Percentiles rank a stretch among this genome's conserved stretches.
Evolutionary conservation across 345 rosid species (phyloP).

Genomic region (Rhizophora mangle): DNA sequence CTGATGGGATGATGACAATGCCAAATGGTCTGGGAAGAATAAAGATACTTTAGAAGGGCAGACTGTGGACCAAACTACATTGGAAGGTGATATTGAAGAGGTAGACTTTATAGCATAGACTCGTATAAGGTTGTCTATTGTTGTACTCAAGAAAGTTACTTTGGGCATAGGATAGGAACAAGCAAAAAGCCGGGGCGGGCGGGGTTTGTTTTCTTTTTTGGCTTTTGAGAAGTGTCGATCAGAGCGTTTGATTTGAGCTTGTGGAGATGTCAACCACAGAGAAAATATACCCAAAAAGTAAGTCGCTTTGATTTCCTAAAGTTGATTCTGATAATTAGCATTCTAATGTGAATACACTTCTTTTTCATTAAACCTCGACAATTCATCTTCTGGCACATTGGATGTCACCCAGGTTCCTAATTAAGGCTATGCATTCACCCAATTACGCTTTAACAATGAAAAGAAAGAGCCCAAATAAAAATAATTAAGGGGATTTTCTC

Average conservation of each 20-base stretch:
- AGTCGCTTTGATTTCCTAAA: background rate
- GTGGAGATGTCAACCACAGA: background rate
- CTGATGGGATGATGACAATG: too few relatives aligned
- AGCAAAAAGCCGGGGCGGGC: too few relatives aligned
- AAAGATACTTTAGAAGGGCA: background rate
- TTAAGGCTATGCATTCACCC: too few relatives aligned
- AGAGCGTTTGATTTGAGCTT: background rate
- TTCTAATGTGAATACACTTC: background rate
- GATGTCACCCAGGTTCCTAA: too few relatives aligned
- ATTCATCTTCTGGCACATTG: too few relatives aligned
- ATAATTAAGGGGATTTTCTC: background rate
- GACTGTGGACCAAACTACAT: background rate
- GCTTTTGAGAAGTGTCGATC: background rate
- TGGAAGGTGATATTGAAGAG: too few relatives aligned
- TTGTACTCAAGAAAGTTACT: too few relatives aligned
- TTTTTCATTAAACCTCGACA: too few relatives aligned
- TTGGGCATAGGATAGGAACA: too few relatives aligned
- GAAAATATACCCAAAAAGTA: background rate
- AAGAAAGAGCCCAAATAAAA: background rate
- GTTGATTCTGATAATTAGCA: background rate
- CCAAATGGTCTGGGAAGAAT: too few relatives aligned
- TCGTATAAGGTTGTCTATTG: background rate
- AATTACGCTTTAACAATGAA: background rate
- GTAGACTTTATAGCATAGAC: background rate
- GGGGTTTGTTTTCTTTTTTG: background rate